Evolutionary conservation across 1,139 yeast species (phyloP).

Genomic region (Yamadazyma atlantica): DNA sequence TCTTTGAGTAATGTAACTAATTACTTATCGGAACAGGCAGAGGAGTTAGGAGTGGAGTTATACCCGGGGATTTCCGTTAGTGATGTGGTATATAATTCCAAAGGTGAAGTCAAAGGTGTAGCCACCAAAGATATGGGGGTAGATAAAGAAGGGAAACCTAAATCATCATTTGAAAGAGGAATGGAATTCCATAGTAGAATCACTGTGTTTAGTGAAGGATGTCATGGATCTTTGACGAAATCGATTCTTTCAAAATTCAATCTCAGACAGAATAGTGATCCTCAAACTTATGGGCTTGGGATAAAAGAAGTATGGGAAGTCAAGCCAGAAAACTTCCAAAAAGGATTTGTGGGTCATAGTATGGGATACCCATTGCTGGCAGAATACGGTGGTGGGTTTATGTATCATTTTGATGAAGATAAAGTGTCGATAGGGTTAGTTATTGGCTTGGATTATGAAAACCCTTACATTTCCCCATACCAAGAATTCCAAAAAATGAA

Average conservation of each 20-base stretch:
- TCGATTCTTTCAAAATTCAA: constrained; percentile 67
- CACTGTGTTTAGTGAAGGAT: constrained; percentile 92
- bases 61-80: constrained; percentile 92
- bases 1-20: constrained; percentile 80
- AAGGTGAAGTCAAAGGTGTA: constrained; percentile 75
- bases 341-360: constrained; percentile 83
- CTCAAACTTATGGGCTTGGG: constrained; percentile 94
- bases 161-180: constrained; percentile 83
- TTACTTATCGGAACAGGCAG: constrained; percentile 85
- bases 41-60: constrained; percentile 88
- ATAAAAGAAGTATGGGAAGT: constrained; percentile 98
- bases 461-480: constrained; percentile 93
- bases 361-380: constrained; percentile 85
- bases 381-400: constrained; percentile 94
- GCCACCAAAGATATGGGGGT: constrained; percentile 94
- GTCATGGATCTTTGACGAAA: constrained; percentile 91
- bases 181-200: constrained; percentile 92
- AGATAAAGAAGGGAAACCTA: constrained; percentile 70
- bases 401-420: constrained; percentile 94
- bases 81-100: constrained; percentile 63
- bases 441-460: constrained; percentile 86
- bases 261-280: constrained; percentile 62
- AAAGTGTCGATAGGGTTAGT: constrained; percentile 88
- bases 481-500: constrained; percentile 95
- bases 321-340: constrained; percentile 73